Conservation (phyloP, 495 filamentous ascomycete genomes). For the Staphylotrichum tortipilum region DNA sequence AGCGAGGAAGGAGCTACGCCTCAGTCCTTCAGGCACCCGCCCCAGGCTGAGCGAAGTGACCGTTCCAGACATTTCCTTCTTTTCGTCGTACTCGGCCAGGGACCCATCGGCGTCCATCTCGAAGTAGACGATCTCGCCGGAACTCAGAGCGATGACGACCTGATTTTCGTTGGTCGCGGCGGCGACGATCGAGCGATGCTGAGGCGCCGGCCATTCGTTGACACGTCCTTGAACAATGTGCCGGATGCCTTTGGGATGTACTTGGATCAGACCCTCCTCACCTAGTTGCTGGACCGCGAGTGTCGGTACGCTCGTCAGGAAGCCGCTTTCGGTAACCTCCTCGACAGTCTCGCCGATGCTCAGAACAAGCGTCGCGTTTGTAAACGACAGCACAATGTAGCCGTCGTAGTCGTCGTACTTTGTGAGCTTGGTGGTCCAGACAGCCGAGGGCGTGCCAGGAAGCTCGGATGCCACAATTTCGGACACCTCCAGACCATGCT, state of each 20-base stretch:
- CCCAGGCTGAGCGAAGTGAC: conserved; percentile 89
- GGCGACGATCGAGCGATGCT: conserved; percentile 92
- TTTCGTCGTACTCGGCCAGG: conserved; percentile 89
- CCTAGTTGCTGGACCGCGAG: conserved; percentile 90
- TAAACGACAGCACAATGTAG: conserved; percentile 60
- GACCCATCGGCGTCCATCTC: conserved; percentile 89
- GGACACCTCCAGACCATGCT: conserved; percentile 84
- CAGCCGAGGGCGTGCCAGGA: conserved; percentile 72
- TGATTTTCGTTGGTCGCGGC: conserved; percentile 90
- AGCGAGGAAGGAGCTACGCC: conserved; percentile 80
- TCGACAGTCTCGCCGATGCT: conserved; percentile 95
- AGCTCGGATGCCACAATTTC: conserved; percentile 92
- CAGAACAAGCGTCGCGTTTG: conserved; percentile 69
- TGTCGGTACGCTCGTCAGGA: conserved; percentile 76
- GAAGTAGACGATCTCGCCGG: conserved; percentile 94
- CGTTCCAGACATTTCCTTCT: conserved; percentile 90
- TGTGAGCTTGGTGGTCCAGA: conserved; percentile 93
- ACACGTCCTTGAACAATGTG: conserved; percentile 78
- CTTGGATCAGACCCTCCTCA: conserved; percentile 85
- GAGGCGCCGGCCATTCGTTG: conserved; percentile 89
- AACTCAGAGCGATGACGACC: conserved; percentile 86
- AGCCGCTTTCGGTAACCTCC: conserved; percentile 87
- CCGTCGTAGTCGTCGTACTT: conserved; percentile 76
- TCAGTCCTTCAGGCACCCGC: conserved; percentile 81
- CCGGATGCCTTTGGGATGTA: conserved; percentile 89